phyloP scores from a whole-genome alignment of 179 eudicot species.

The Spinacia oleracea region DNA sequence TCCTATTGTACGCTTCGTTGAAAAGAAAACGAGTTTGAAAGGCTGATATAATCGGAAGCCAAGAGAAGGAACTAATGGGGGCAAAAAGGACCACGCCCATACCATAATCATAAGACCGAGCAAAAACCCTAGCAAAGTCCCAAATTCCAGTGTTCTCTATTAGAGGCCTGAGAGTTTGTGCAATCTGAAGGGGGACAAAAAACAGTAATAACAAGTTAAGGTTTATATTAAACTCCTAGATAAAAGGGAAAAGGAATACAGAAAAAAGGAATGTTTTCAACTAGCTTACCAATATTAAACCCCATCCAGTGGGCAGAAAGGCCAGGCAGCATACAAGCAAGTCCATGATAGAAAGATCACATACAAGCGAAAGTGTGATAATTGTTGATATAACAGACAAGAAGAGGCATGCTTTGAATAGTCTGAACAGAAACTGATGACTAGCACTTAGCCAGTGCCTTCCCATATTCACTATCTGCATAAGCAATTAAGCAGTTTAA shows the following conservation, averaged over 20 bases:
- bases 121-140: conserved; percentile 69
- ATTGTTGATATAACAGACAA: conserved; percentile 68
- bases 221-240: not conserved
- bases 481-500: conserved; percentile 30
- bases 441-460: conserved; percentile 64
- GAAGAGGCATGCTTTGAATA: conserved; percentile 81
- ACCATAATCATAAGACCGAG: conserved; percentile 77
- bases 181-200: conserved; percentile 52
- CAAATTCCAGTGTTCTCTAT: conserved; percentile 64
- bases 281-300: conserved; percentile 71
- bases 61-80: conserved; percentile 78
- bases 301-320: conserved; percentile 98
- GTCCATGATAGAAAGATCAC: conserved; percentile 70
- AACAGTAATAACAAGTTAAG: not conserved
- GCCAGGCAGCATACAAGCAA: conserved; percentile 84
- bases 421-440: conserved; percentile 77
- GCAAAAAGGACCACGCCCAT: conserved; percentile 81
- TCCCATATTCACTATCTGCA: conserved; percentile 75
- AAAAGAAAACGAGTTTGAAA: conserved; percentile 96
- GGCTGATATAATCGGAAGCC: conserved; percentile 91
- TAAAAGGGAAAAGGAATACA: not conserved
- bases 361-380: conserved; percentile 58
- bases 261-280: not conserved
- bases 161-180: conserved; percentile 68
- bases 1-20: conserved; percentile 88